Conservation (phyloP, 2,329 filamentous ascomycete species). For the Lizonia empirigonia region DNA sequence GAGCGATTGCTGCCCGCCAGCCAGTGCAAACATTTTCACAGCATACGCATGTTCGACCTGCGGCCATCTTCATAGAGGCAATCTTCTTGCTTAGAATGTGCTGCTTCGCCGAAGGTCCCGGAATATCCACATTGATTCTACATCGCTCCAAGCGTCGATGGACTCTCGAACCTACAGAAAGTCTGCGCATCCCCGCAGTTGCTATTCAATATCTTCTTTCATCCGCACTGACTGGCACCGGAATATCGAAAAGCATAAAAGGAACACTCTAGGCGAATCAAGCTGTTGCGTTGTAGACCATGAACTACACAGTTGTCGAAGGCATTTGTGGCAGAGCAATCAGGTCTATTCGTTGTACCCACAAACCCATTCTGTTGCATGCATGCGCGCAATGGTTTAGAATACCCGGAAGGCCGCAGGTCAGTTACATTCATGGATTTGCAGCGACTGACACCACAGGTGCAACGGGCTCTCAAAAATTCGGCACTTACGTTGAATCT, state of each 20-base stretch:
- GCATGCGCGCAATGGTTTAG: too few species aligned
- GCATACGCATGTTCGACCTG: neutral
- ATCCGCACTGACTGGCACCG: neutral
- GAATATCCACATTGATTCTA: too few species aligned
- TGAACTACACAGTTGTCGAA: too few species aligned
- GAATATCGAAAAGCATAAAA: too few species aligned
- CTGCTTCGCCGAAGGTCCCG: too few species aligned
- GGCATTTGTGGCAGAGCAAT: neutral
- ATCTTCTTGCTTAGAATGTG: neutral
- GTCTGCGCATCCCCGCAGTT: neutral
- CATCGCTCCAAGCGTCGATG: neutral
- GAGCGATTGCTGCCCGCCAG: neutral
- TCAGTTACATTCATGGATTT: too few species aligned
- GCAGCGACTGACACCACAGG: neutral
- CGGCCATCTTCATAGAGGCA: neutral
- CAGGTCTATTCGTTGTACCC: neutral
- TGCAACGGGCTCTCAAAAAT: too few species aligned
- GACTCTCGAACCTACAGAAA: neutral
- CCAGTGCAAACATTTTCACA: neutral
- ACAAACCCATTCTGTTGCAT: neutral
- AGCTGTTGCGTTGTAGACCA: neutral
- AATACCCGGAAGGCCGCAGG: too few species aligned
- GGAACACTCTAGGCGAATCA: neutral
- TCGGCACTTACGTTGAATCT: too few species aligned
- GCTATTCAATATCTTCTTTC: too few species aligned